These are phyloP conservation scores for Albizia julibrissin DNA, from an alignment of 306 rosid species.

Conservation along the genomic window DNA sequence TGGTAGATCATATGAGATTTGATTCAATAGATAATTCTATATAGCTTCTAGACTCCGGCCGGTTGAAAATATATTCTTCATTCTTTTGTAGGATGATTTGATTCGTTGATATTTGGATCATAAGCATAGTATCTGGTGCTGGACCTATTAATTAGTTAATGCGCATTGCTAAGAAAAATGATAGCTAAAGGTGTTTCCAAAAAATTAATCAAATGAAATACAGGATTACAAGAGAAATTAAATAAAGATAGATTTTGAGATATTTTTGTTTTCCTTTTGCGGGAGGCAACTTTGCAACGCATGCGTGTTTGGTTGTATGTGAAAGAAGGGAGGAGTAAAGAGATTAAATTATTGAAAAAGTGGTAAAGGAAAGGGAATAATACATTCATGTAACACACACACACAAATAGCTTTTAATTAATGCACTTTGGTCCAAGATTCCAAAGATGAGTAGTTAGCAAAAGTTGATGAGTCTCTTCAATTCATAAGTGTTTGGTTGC, in stretches of 20 bases:
- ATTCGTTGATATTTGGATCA: background rate
- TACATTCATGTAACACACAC: background rate
- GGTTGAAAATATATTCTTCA: background rate
- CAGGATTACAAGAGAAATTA: background rate
- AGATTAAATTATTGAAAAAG: background rate
- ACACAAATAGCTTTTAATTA: background rate
- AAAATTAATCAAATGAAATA: background rate
- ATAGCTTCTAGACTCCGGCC: background rate
- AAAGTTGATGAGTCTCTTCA: conserved; percentile 37
- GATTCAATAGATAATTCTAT: background rate
- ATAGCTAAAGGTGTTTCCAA: background rate
- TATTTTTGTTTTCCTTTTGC: background rate
- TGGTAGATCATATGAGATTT: background rate
- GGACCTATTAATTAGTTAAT: background rate
- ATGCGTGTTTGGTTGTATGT: background rate
- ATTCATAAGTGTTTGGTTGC: conserved; percentile 28
- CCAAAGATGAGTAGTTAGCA: conserved; percentile 24
- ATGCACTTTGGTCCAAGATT: conserved; percentile 9
- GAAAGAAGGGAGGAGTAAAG: background rate
- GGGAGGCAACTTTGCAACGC: background rate
- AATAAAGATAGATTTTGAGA: background rate
- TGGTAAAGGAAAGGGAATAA: background rate
- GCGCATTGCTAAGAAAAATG: background rate
- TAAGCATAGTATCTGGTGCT: background rate
- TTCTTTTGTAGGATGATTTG: background rate